Evolutionary conservation across 441 rosid species (phyloP).

Genomic region (Codiaeum variegatum): DNA sequence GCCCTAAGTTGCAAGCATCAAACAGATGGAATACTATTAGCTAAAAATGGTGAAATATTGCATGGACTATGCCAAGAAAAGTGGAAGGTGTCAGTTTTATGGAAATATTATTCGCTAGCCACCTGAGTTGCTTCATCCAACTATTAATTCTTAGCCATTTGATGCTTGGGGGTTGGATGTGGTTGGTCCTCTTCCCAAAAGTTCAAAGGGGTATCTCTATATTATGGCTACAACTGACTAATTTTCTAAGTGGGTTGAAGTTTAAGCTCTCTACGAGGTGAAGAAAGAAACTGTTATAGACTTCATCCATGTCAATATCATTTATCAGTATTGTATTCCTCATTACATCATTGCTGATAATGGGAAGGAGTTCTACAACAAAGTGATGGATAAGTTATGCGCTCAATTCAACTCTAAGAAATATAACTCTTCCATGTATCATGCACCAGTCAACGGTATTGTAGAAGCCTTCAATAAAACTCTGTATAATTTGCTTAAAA

Average conservation of each 20-base stretch:
- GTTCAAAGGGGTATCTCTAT: neutral
- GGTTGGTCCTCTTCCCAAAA: neutral
- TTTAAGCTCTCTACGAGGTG: neutral
- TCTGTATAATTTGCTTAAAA: neutral
- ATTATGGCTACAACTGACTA: neutral
- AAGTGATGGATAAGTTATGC: neutral
- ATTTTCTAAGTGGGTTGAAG: neutral
- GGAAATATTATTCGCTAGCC: neutral
- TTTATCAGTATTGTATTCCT: neutral
- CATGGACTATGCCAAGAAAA: neutral
- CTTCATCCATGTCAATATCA: neutral
- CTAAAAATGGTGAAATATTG: conserved; percentile 7
- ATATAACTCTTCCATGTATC: neutral
- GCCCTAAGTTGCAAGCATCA: neutral
- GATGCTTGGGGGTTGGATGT: conserved; percentile 17
- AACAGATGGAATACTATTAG: conserved; percentile 12
- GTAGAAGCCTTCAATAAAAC: neutral
- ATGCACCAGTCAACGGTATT: neutral
- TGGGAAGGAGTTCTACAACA: neutral
- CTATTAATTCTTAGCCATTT: conserved; percentile 1
- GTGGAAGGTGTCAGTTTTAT: conserved; percentile 6
- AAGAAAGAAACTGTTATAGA: neutral
- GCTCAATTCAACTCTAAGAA: neutral
- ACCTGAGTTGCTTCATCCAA: neutral
- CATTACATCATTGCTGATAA: neutral